phyloP scores from a whole-genome alignment of 1,284 basidiomycete genomes.

The Moesziomyces globuligerus region DNA sequence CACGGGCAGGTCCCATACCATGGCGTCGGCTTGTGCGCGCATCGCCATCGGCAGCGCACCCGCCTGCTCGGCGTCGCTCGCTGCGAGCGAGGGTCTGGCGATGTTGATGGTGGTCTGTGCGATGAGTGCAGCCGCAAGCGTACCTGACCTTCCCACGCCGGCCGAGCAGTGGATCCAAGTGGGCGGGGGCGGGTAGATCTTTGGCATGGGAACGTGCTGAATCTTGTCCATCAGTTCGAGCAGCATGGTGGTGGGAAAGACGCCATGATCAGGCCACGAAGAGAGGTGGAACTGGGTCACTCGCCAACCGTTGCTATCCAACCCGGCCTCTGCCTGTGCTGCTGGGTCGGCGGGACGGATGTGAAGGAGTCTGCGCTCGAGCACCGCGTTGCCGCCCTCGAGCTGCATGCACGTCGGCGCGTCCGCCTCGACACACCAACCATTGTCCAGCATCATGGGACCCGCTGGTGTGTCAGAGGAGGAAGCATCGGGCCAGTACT shows the following conservation, averaged over 20 bases:
- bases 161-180: slow-evolving; percentile 80
- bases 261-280: slow-evolving; percentile 84
- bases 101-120: slow-evolving; percentile 26
- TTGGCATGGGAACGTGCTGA: slow-evolving; percentile 44
- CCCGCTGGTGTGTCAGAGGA: no score
- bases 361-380: slow-evolving; percentile 19
- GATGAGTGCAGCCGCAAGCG: slow-evolving; percentile 70
- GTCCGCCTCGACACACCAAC: slow-evolving; percentile 8
- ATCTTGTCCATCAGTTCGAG: slow-evolving; percentile 37
- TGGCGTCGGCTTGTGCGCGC: not conserved
- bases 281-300: slow-evolving; percentile 78
- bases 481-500: slow-evolving; percentile 62
- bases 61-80: not conserved
- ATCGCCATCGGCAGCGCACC: not conserved
- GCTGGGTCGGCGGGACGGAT: slow-evolving; percentile 1
- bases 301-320: slow-evolving; percentile 8
- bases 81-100: slow-evolving; percentile 2
- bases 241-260: slow-evolving; percentile 70
- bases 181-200: slow-evolving; percentile 71
- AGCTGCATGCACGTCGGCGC: slow-evolving; percentile 7
- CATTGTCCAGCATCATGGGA: slow-evolving; percentile 23
- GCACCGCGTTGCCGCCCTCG: slow-evolving; percentile 20
- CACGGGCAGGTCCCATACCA: slow-evolving; percentile 33
- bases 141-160: slow-evolving; percentile 70
- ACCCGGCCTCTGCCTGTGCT: not conserved